Conservation (phyloP, 73 alveolate genomes). For the Paraurostyla sp. region DNA sequence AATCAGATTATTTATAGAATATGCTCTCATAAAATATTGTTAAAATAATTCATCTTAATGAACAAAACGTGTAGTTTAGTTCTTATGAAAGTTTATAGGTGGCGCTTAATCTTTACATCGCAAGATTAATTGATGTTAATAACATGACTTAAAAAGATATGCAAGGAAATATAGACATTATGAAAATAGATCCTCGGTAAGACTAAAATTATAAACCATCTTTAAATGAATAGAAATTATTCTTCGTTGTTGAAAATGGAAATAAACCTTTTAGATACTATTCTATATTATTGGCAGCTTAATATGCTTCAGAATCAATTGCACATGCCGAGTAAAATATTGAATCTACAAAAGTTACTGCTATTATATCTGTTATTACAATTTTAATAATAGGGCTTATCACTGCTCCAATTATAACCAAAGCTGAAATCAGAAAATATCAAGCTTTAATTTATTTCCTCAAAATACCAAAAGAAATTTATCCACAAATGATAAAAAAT, state of each 20-base stretch:
- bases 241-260: slow-evolving; percentile 9
- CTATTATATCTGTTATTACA: slow-evolving; percentile 13
- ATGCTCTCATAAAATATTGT: neutral
- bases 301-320: slow-evolving; percentile 5
- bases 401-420: slow-evolving; percentile 23
- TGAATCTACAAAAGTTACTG: slow-evolving; percentile 27
- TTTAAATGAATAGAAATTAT: neutral
- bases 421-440: slow-evolving; percentile 49
- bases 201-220: neutral
- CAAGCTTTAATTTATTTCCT: slow-evolving; percentile 22
- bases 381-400: slow-evolving; percentile 23
- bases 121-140: slow-evolving; percentile 22
- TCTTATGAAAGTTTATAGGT: neutral
- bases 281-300: neutral
- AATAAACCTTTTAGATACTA: slow-evolving; percentile 6
- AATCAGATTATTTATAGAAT: neutral
- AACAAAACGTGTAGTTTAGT: neutral
- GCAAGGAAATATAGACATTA: neutral
- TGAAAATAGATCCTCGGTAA: neutral
- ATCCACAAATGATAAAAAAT: slow-evolving; percentile 13
- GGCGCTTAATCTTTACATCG: slow-evolving; percentile 28
- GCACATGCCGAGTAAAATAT: slow-evolving; percentile 41
- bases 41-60: neutral
- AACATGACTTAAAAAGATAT: neutral
- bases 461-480: slow-evolving; percentile 13